Evolutionary conservation across 495 filamentous ascomycete species (phyloP).

Genomic region (Aspergillus nanangensis): DNA sequence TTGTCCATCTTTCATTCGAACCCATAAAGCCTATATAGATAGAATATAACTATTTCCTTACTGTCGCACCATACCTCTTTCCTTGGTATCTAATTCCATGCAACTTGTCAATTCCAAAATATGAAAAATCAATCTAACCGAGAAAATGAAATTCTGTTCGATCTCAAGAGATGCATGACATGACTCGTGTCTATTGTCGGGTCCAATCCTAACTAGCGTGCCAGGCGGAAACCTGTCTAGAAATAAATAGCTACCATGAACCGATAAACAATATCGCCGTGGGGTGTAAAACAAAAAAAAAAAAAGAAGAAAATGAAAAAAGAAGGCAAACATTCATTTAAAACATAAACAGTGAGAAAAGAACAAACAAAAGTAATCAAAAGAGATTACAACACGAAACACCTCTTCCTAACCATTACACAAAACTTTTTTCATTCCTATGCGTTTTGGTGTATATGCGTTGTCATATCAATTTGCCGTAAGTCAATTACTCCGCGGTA

Average conservation of each 20-base stretch:
- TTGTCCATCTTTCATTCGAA: too few relatives aligned
- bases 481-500: constrained; percentile 1
- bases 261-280: constrained; percentile 7
- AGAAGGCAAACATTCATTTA: not conserved
- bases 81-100: too few relatives aligned
- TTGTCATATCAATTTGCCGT: not conserved
- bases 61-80: too few relatives aligned
- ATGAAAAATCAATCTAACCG: not conserved
- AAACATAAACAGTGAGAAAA: not conserved
- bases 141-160: not conserved
- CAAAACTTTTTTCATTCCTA: constrained; percentile 13
- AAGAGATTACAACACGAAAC: constrained; percentile 13
- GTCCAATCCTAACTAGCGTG: constrained; percentile 9
- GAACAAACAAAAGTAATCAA: constrained; percentile 11
- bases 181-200: constrained; percentile 34
- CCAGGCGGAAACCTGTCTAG: constrained; percentile 14
- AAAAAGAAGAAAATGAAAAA: constrained; percentile 2
- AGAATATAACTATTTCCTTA: constrained; percentile 1
- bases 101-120: too few relatives aligned
- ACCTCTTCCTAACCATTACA: constrained; percentile 24
- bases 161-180: constrained; percentile 18
- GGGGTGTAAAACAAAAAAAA: constrained; percentile 3
- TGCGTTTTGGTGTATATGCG: not conserved
- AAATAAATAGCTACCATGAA: constrained; percentile 14
- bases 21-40: not conserved